A percentile compares a stretch with the other conserved stretches of the same genome.
phyloP scores from a whole-genome alignment of 805 yeast species.

The Candida patagonica region DNA sequence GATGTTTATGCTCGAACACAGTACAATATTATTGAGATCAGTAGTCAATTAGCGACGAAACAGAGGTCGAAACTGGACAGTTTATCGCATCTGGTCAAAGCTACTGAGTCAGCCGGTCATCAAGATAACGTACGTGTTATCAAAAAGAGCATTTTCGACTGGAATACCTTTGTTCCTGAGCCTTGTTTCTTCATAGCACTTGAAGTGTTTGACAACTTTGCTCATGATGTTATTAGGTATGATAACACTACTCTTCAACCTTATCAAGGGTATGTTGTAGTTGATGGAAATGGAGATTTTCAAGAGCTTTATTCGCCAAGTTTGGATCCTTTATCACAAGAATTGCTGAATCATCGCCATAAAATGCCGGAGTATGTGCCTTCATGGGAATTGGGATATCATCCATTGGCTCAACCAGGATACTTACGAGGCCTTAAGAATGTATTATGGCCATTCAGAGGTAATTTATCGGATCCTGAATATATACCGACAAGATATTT shows the following conservation, averaged over 20 bases:
- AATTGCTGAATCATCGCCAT: slow-evolving; percentile 48
- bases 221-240: slow-evolving; percentile 74
- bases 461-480: slow-evolving; percentile 61
- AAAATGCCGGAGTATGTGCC: slow-evolving; percentile 20
- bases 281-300: slow-evolving; percentile 67
- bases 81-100: slow-evolving; percentile 25
- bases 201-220: slow-evolving; percentile 76
- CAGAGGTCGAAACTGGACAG: slow-evolving; percentile 34
- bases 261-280: slow-evolving; percentile 65
- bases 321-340: slow-evolving; percentile 30
- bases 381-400: slow-evolving; percentile 32
- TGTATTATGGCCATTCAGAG: slow-evolving; percentile 54
- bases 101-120: slow-evolving; percentile 37
- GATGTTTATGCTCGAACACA: slow-evolving; percentile 61
- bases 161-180: slow-evolving; percentile 50
- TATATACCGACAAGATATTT: slow-evolving; percentile 71
- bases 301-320: slow-evolving; percentile 47
- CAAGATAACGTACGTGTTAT: slow-evolving; percentile 49
- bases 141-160: slow-evolving; percentile 67
- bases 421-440: slow-evolving; percentile 36
- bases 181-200: slow-evolving; percentile 73
- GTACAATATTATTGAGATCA: slow-evolving; percentile 67
- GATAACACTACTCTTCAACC: slow-evolving; percentile 60
- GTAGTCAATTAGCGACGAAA: slow-evolving; percentile 49
- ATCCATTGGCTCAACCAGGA: slow-evolving; percentile 52